Evolutionary conservation across 2,329 filamentous ascomycete species (phyloP).

Genomic region (Stachybotrys echinatus): DNA sequence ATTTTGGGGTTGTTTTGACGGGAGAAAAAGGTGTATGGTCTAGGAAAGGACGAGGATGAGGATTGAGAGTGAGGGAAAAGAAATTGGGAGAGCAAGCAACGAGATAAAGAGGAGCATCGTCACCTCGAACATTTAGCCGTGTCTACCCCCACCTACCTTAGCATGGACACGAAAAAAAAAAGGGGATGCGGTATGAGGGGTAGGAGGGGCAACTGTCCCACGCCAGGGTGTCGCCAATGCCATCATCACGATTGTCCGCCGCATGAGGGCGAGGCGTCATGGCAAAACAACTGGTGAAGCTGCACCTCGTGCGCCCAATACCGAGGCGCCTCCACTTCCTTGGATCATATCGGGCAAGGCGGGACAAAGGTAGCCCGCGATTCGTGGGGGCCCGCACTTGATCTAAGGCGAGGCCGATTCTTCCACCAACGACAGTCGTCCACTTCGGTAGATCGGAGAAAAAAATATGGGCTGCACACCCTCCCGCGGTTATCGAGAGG

Average conservation of each 20-base stretch:
- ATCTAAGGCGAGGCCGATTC: conserved; percentile 13
- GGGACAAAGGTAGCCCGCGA: conserved; percentile 1
- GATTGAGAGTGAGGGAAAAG: background rate
- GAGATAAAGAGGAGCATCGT: conserved; percentile 3
- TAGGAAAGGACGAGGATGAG: background rate
- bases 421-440: conserved; percentile 15
- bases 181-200: background rate
- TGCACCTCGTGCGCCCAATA: background rate
- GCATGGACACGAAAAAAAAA: background rate
- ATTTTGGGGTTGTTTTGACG: background rate
- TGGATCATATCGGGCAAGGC: conserved; percentile 7
- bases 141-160: background rate
- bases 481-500: too few species aligned
- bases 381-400: conserved; percentile 3
- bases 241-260: background rate
- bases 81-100: conserved; percentile 2
- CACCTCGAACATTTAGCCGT: background rate
- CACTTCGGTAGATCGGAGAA: background rate
- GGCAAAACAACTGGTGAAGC: background rate
- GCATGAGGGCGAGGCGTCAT: background rate
- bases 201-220: background rate
- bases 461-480: background rate
- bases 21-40: too few species aligned
- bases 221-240: background rate
- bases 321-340: background rate